Conservation (phyloP, 768 basidiomycete genomes). For the Pleurotus pulmonarius region DNA sequence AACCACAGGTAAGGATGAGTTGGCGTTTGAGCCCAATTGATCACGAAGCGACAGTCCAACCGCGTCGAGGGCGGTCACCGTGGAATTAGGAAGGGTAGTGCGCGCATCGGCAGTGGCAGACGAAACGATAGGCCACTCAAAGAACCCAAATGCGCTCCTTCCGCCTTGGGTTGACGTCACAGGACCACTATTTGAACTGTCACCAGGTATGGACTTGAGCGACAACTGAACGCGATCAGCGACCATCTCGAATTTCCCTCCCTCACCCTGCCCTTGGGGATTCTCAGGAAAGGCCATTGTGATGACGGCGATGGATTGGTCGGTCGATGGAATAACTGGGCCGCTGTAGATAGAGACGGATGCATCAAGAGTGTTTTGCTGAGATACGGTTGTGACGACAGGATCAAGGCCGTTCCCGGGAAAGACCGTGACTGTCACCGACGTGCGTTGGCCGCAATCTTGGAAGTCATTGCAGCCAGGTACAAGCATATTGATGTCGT, state of each 20-base stretch:
- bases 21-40: constrained; percentile 47
- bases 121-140: constrained; percentile 74
- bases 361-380: constrained; percentile 66
- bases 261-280: constrained; percentile 59
- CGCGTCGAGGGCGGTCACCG: constrained; percentile 64
- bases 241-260: constrained; percentile 74
- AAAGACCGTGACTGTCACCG: constrained; percentile 79
- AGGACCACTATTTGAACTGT: constrained; percentile 23
- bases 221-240: constrained; percentile 84
- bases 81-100: constrained; percentile 57
- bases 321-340: constrained; percentile 71
- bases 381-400: constrained; percentile 66
- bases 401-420: constrained; percentile 67
- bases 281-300: constrained; percentile 66
- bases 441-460: constrained; percentile 78
- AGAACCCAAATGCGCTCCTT: constrained; percentile 72
- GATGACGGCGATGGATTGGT: constrained; percentile 70
- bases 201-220: constrained; percentile 55
- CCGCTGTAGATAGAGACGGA: constrained; percentile 72
- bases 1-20: constrained; percentile 35
- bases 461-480: constrained; percentile 83
- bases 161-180: constrained; percentile 22
- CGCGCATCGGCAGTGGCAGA: constrained; percentile 52
- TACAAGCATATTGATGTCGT: constrained; percentile 78
- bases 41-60: constrained; percentile 60